phyloP scores from a whole-genome alignment of 805 yeast species.

The Dipodascus albidus region DNA sequence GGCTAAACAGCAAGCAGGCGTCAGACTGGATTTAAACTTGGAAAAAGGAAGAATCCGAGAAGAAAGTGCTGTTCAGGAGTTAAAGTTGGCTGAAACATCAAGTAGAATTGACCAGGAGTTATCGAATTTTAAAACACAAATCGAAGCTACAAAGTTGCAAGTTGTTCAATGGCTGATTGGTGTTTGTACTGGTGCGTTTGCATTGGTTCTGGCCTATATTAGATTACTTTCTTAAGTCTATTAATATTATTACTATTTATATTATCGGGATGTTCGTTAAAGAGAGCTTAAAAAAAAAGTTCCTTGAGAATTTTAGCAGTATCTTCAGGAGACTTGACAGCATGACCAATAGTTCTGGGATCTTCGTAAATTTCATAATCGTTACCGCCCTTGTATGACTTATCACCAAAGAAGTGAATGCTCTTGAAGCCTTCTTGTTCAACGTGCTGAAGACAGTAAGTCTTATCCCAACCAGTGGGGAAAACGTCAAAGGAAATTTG shows the following conservation, averaged over 20 bases:
- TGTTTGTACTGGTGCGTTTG: slow-evolving; percentile 96
- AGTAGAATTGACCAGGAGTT: slow-evolving; percentile 93
- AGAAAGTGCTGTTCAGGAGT: slow-evolving; percentile 84
- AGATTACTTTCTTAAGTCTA: slow-evolving; percentile 49
- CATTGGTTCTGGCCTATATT: slow-evolving; percentile 83
- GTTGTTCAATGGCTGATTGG: slow-evolving; percentile 98
- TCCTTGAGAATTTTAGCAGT: slow-evolving; percentile 80
- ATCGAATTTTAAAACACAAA: slow-evolving; percentile 88
- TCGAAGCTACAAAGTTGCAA: slow-evolving; percentile 89
- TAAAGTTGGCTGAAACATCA: slow-evolving; percentile 88
- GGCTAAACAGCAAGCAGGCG: slow-evolving; percentile 80
- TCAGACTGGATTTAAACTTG: slow-evolving; percentile 77
- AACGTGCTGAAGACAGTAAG: slow-evolving; percentile 92
- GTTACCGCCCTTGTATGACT: slow-evolving; percentile 92
- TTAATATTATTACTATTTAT: not conserved
- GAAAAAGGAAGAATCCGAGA: slow-evolving; percentile 95
- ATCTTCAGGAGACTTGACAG: slow-evolving; percentile 82
- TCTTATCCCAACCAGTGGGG: slow-evolving; percentile 99
- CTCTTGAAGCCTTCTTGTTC: slow-evolving; percentile 70
- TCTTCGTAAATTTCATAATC: slow-evolving; percentile 95
- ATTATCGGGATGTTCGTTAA: slow-evolving; percentile 1
- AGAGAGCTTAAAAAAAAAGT: slow-evolving; percentile 34
- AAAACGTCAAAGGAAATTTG: slow-evolving; percentile 98
- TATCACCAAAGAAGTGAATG: slow-evolving; percentile 98
- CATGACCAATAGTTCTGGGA: slow-evolving; percentile 88